phyloP scores from a whole-genome alignment of 2,329 filamentous ascomycete genomes.

The Aspergillus neoniger region DNA sequence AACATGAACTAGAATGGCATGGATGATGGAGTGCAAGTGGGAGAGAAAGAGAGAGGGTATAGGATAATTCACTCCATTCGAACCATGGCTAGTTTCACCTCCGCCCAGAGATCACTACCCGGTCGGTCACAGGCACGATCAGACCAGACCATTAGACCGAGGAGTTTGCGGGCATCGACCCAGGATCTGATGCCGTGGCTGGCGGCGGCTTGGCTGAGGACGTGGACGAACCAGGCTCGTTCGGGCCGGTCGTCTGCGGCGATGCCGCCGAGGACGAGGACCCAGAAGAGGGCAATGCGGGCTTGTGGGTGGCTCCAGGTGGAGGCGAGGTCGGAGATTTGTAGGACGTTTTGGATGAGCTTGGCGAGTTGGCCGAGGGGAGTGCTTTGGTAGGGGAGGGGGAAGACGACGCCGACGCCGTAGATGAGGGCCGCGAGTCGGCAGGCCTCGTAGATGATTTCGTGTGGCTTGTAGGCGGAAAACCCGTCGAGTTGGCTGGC shows the following conservation, averaged over 20 bases:
- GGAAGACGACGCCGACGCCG: slow-evolving; percentile 43
- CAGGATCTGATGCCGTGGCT: slow-evolving; percentile 28
- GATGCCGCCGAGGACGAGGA: slow-evolving; percentile 41
- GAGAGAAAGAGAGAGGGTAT: too few relatives aligned
- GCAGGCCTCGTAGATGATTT: slow-evolving; percentile 37
- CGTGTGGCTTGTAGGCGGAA: slow-evolving; percentile 23
- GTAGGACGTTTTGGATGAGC: slow-evolving; percentile 30
- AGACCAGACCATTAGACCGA: slow-evolving; percentile 39
- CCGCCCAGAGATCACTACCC: slow-evolving; percentile 32
- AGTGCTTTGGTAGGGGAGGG: slow-evolving; percentile 40
- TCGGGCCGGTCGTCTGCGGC: slow-evolving; percentile 35
- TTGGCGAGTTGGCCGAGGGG: slow-evolving; percentile 35
- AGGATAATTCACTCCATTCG: background rate
- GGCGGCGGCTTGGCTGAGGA: slow-evolving; percentile 25
- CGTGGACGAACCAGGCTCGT: slow-evolving; percentile 37
- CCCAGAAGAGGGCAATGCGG: slow-evolving; percentile 38
- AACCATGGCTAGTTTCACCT: slow-evolving; percentile 18
- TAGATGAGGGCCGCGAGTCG: slow-evolving; percentile 41
- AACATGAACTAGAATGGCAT: background rate
- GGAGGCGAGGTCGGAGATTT: slow-evolving; percentile 20
- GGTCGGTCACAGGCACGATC: slow-evolving; percentile 37
- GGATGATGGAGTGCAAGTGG: too few relatives aligned
- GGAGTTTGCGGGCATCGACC: slow-evolving; percentile 26
- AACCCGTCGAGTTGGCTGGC: slow-evolving; percentile 22
- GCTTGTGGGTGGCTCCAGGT: slow-evolving; percentile 31